Evolutionary conservation across 352 stramenopile genomes (phyloP), one percentile per base, ranked within the genome.

Genomic region (Phytophthora quininea): DNA sequence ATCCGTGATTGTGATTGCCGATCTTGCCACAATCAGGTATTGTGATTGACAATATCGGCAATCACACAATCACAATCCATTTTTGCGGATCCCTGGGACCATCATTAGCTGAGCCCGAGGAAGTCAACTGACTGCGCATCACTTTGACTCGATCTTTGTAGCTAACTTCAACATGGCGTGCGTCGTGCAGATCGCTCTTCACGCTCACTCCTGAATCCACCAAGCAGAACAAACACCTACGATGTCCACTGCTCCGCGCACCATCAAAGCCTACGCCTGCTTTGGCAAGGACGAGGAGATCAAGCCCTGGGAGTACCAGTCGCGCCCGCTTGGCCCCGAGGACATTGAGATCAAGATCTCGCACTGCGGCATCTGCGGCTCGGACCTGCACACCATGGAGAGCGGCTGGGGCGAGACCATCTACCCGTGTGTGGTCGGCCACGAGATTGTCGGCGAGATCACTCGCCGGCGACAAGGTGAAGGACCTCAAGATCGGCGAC

Each of bases 401-500:
- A 78, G 69, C 15, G 78, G 79, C 30, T 90, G 79, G 81, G 67
- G 71, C 19, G 58, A 58, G 14, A 69, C 76, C 2, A 64, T 14
- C 3, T 90, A 87, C 54, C 81, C 79, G 46, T 75, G 76, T 57
- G 77, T 90, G 2, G 69, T 80, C 0, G 81, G 81, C 14, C 81
- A 90, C 61, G 81, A 90, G 66, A 90, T 90, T 59, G 67, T 90
- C 27, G 81, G 81, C 6, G 69, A 80, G 24, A 69, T 89, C 31
- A 82, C 76, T 67, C 9, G 75, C 63, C 6, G 80, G 80, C 1
- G 19, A 57, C 0, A 53, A 86, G 1, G 90, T 97, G 0, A 74
- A 62, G 37, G 76, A 70, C 15, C 71, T 95, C 43, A 79, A 86
- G 38, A 80, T 95, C 8, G 91, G 91, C n/a, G 86, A 97, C 68